These are phyloP conservation scores for Saturnispora quitensis DNA, from an alignment of 805 yeast species.

Conservation along the genomic window DNA sequence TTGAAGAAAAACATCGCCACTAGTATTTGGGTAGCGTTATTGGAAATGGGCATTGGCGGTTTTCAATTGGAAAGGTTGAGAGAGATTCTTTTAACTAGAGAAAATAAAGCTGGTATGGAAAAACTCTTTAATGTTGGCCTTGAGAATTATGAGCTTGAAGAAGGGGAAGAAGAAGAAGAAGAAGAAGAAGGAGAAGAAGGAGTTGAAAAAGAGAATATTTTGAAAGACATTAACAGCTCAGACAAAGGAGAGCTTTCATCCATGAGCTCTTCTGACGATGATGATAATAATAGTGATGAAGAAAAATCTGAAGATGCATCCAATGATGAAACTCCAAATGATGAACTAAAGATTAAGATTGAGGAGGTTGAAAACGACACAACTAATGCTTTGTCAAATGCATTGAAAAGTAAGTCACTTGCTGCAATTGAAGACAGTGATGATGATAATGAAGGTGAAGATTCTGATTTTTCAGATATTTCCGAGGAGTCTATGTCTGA, in stretches of 20 bases:
- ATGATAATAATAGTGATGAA: slow-evolving; percentile 11
- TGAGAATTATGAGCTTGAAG: slow-evolving; percentile 41
- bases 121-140: slow-evolving; percentile 61
- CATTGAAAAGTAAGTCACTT: slow-evolving; percentile 43
- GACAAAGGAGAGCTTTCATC: slow-evolving; percentile 12
- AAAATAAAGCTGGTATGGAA: slow-evolving; percentile 73
- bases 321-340: slow-evolving; percentile 28
- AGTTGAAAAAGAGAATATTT: slow-evolving; percentile 14
- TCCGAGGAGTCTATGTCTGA: slow-evolving; percentile 84
- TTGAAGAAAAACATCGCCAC: slow-evolving; percentile 49
- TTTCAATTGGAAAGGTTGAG: slow-evolving; percentile 40
- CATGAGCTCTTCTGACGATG: slow-evolving; percentile 8
- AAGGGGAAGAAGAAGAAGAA: slow-evolving; percentile 27
- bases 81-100: slow-evolving; percentile 55
- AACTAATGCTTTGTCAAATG: slow-evolving; percentile 57
- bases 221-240: slow-evolving; percentile 19
- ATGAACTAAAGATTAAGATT: slow-evolving; percentile 26
- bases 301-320: slow-evolving; percentile 29
- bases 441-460: slow-evolving; percentile 28
- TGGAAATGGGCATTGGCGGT: slow-evolving; percentile 32
- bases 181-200: slow-evolving; percentile 43
- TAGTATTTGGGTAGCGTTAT: slow-evolving; percentile 39
- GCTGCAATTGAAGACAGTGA: slow-evolving; percentile 3
- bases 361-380: slow-evolving; percentile 37
- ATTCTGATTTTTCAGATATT: slow-evolving; percentile 41